phyloP scores from a whole-genome alignment of 1,284 basidiomycete species.

The Naganishia albida region DNA sequence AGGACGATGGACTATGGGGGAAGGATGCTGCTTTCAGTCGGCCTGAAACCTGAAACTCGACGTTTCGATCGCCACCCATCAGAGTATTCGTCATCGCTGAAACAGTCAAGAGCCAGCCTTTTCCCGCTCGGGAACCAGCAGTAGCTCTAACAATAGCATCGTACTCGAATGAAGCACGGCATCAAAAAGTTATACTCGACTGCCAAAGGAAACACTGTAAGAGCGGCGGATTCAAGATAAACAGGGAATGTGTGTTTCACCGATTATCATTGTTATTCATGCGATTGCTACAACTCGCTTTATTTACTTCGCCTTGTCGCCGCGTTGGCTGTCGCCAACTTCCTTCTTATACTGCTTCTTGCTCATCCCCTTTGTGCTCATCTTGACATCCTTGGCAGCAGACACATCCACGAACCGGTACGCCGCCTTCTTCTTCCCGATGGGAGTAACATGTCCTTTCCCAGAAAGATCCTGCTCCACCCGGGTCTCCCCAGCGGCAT shows the following conservation, averaged over 20 bases:
- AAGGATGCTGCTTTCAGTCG: too few relatives aligned
- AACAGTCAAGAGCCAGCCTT: too few relatives aligned
- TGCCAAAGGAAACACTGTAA: too few relatives aligned
- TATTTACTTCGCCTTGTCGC: constrained; percentile 10
- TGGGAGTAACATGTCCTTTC: background rate
- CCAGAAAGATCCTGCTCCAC: constrained; percentile 1
- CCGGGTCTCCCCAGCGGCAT: background rate
- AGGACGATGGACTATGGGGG: background rate
- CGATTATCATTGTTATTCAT: background rate
- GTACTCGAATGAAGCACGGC: too few relatives aligned
- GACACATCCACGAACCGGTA: constrained; percentile 17
- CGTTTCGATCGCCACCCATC: constrained; percentile 12
- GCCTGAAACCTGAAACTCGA: background rate
- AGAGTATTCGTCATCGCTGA: constrained; percentile 10
- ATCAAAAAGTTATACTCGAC: too few relatives aligned
- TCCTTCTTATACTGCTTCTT: constrained; percentile 23
- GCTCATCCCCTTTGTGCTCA: constrained; percentile 14
- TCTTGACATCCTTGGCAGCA: background rate
- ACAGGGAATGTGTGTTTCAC: too few relatives aligned
- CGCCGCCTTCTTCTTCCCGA: constrained; percentile 12
- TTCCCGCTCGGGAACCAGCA: background rate
- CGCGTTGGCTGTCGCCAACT: background rate
- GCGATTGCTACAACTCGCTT: constrained; percentile 1
- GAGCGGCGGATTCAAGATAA: too few relatives aligned
- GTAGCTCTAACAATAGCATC: background rate